Evolutionary conservation across 2,329 filamentous ascomycete species (phyloP).

Genomic region (Sphaerostilbella broomeana): DNA sequence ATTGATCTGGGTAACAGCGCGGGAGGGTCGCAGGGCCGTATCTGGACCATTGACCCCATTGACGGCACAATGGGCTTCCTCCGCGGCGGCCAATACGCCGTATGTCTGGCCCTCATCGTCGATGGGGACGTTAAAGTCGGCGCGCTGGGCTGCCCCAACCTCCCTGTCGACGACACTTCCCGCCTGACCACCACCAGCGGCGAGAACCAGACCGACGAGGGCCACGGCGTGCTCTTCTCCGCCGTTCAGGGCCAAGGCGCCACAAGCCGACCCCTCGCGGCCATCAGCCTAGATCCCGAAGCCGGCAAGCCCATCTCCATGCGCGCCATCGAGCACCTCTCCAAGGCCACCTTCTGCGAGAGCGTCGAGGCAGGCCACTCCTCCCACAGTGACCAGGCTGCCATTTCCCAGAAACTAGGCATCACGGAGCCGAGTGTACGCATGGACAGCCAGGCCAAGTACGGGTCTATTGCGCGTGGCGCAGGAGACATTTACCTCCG

Average conservation of each 20-base stretch:
- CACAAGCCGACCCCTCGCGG: conserved; percentile 64
- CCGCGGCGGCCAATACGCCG: conserved; percentile 91
- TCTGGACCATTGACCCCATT: conserved; percentile 96
- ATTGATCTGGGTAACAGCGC: conserved; percentile 63
- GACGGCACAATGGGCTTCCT: conserved; percentile 98
- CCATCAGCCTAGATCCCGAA: conserved; percentile 26
- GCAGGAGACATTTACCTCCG: conserved; percentile 93
- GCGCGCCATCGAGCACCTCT: conserved; percentile 67
- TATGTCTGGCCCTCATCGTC: conserved; percentile 85
- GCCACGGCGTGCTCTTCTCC: conserved; percentile 81
- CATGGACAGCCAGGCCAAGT: conserved; percentile 98
- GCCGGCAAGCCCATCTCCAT: conserved; percentile 64
- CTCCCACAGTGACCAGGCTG: conserved; percentile 77
- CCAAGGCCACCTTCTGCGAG: conserved; percentile 88
- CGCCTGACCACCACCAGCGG: conserved; percentile 60
- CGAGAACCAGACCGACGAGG: conserved; percentile 64
- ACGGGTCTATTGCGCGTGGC: conserved; percentile 87
- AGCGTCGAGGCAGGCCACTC: conserved; percentile 92
- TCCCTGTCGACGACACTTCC: conserved; percentile 73
- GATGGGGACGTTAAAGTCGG: conserved; percentile 92
- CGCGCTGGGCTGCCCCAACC: conserved; percentile 90
- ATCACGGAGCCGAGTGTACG: conserved; percentile 86
- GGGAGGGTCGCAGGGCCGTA: conserved; percentile 67
- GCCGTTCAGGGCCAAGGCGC: conserved; percentile 76
- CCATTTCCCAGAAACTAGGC: conserved; percentile 71